Base-by-base conservation (phyloP, 352 stramenopile genomes). In the Elongisporangium prolatum region DNA sequence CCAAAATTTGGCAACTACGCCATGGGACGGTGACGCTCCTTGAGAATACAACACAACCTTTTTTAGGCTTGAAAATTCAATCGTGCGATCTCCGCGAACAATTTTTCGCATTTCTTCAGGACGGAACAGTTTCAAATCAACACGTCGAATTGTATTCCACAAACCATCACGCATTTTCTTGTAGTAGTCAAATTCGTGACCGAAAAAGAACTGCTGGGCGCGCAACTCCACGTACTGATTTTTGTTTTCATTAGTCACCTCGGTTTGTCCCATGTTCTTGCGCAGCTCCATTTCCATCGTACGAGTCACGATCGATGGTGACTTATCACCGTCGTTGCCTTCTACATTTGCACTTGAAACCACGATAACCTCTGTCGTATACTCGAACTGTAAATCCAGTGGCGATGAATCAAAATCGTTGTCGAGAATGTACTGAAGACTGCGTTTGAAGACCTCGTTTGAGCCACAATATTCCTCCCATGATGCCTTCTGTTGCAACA, bases 161-260 rank as follows among this genome's bases (percentile, higher is more conserved):
- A 93, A 61, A 2, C 84, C 84, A 8, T 90, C 67, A 0, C 73
- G 75, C 48, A 93, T 58, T 57, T 80, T 84, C 58, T 80, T 74
- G 67, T 89, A 84, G 48, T 77, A 77, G 9, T 68, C 62, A 2
- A 74, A 49, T 52, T 86, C 79, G 48, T 84, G 71, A 9, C 74
- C 72, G 49, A 87, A 89, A 60, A 90, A 91, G 47, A 75, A 77
- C 47, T 83, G 73, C 53, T 77, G 66, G 5, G 84, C 84, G 18
- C 81, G 77, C 17, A 84, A 59, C 48, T 79, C 28, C 11, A 91
- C 80, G 52, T 89, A 93, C 59, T 74, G 54, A 3, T 48, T 48
- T 63, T 93, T 93, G 70, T 89, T 93, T 11, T 59, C 59, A 54
- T 93, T 91, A 3, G 77, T 90, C 34, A 93, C 79, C 11, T 62